Evolutionary conservation across 2,329 filamentous ascomycete species (phyloP), one percentile per base, ranked within the genome.

Genomic region (Colletotrichum cordylinicola): DNA sequence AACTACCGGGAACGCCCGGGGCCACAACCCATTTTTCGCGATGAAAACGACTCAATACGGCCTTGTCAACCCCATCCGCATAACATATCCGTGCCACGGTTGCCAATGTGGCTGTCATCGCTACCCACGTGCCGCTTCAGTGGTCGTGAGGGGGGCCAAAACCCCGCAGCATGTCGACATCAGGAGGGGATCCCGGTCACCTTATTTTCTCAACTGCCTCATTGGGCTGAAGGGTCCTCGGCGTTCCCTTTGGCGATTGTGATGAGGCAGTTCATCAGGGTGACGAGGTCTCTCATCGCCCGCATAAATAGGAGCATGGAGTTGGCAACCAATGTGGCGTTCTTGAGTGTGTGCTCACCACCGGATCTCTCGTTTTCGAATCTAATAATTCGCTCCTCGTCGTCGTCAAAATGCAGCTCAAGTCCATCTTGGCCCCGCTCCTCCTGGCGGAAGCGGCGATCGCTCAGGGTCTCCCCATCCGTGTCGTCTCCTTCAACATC

Each of bases 401-500:
- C 18, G 16, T 27, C 6, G 7, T n/a, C 60, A 73, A 29, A 16
- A 75, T 75, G 73, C 73, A 73, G 43, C 29, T 75, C 56, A 75
- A 73, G 43, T 33, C 73, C 18, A 64, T 75, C 16, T 8, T 75
- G 27, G 18, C 56, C 8, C 64, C 73, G 16, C 27, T 75, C 8
- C 21, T 75, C 33, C 70, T 75, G 3, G 43, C 69, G n/a, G 56
- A 56, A 18, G n/a, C 65, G 10, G 73, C 35, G 12, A 43, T 75
- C 18, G 64, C 64, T 8, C 72, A 76, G 62, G 39, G 64, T 8
- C 60, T 76, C 69, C 85, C 85, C 12, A 77, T 94, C 48, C 91
- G 93, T 55, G 81, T 94, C 74, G 82, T 94, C 70, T 90, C 91
- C 12, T 90, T 92, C 84, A 95, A 95, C 81, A 90, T 95, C 76